These are phyloP conservation scores for Mortierella alpina DNA, from an alignment of 192 early-diverging fungal genomes.

Conservation along the genomic window DNA sequence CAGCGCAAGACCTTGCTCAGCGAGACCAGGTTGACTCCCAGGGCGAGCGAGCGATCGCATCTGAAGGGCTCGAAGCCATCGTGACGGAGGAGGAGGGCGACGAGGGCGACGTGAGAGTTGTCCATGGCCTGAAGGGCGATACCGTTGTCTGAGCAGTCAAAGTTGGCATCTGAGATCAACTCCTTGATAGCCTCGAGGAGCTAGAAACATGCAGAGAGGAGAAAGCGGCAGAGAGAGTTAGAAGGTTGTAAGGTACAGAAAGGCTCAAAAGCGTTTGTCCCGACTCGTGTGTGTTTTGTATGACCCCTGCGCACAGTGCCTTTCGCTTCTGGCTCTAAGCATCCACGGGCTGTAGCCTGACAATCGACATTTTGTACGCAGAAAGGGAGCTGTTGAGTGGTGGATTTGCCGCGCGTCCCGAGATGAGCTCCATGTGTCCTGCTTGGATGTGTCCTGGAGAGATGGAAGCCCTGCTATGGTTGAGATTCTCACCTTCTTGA, in stretches of 20 bases:
- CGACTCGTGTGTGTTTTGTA: too few species aligned
- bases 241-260: neutral
- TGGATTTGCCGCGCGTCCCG: conserved; percentile 5
- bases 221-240: neutral
- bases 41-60: conserved; percentile 90
- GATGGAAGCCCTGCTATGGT: neutral
- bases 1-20: conserved; percentile 95
- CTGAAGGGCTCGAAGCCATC: conserved; percentile 89
- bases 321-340: too few species aligned
- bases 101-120: conserved; percentile 96
- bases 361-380: too few species aligned
- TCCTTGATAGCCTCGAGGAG: conserved; percentile 97
- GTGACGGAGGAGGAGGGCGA: conserved; percentile 82
- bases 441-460: neutral
- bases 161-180: conserved; percentile 95
- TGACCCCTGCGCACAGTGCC: too few species aligned
- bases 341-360: too few species aligned
- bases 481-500: conserved; percentile 79
- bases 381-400: too few species aligned
- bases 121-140: conserved; percentile 99
- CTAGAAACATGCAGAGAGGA: neutral
- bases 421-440: neutral
- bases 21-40: conserved; percentile 89
- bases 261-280: too few species aligned
- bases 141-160: conserved; percentile 96